Evolutionary conservation across 1,284 basidiomycete genomes (phyloP), one percentile per base, ranked within the genome.

Genomic region (Rhodotorula mucilaginosa): DNA sequence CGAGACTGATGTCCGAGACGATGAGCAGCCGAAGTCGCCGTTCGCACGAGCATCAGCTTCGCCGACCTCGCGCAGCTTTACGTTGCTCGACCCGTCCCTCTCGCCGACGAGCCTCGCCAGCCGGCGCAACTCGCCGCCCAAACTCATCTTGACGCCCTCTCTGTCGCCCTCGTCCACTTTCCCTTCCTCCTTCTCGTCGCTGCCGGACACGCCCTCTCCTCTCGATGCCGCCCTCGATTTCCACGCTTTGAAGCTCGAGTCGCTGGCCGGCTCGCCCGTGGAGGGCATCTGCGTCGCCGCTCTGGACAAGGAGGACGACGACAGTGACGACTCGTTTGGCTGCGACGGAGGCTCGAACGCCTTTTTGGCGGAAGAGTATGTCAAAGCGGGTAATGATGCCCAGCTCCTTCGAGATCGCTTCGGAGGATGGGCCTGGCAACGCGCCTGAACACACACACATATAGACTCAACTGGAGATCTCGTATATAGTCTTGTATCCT

Each of bases 221-320:
- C 54, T 72, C 39, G 62, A 64, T 19, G 31, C 73, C 18, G 57
- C 68, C 16, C 70, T 73, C 52, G 62, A 75, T 44, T 61, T 75
- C 34, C 68, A 68, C 63, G 61, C 62, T 3, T 65, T 75, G 60
- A 75, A 72, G 31, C 71, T 75, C 59, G 68, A 70, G 6, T 52
- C 60, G 15, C 64, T 69, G 29, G n/a, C 60, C 16, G 39, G 65
- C 10, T 51, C 57, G 21, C 61, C 66, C 4, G 29, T 31, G 29
- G n/a, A 46, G 34, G 47, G 52, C 26, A 26, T 64, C 34, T 18
- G 19, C 26, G 39, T 21, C 39, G 21, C 8, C 46, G 29, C 19
- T 21, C 58, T 56, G 15, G 56, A 39, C 31, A 52, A 16, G 34
- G 58, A 49, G 10, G 56, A 18, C 34, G 48, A 67, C n/a, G 56